phyloP scores from a whole-genome alignment of 345 rosid species.

The Mallotus nudiflorus region DNA sequence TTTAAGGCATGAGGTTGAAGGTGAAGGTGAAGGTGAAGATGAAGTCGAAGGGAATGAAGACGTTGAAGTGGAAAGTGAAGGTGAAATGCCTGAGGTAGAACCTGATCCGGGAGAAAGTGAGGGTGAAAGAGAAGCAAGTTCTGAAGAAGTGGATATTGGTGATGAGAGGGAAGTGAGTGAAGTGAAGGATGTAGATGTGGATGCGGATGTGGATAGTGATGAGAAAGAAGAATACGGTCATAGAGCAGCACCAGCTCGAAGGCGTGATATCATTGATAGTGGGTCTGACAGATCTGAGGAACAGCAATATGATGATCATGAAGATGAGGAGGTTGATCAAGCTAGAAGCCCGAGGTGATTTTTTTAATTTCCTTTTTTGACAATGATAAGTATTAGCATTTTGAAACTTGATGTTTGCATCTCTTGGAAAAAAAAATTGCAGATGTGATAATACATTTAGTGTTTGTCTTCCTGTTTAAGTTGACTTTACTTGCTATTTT shows the following conservation, averaged over 20 bases:
- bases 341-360: conserved; percentile 65
- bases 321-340: conserved; percentile 91
- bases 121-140: conserved; percentile 86
- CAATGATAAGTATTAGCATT: neutral
- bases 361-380: neutral
- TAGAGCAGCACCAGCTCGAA: conserved; percentile 58
- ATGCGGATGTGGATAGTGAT: conserved; percentile 62
- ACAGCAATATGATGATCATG: conserved; percentile 62
- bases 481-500: conserved; percentile 9
- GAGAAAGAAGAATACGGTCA: conserved; percentile 67
- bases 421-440: neutral
- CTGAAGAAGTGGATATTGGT: conserved; percentile 53
- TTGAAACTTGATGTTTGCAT: neutral
- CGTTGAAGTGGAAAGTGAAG: conserved; percentile 70
- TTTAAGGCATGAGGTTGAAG: conserved; percentile 44
- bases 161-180: conserved; percentile 72
- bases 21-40: conserved; percentile 52
- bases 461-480: conserved; percentile 19
- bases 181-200: conserved; percentile 62
- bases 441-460: neutral
- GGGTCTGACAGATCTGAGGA: conserved; percentile 87
- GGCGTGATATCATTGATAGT: conserved; percentile 70
- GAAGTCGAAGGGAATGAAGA: conserved; percentile 66
- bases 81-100: conserved; percentile 58
- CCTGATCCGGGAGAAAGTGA: conserved; percentile 89